Conservation (phyloP, 768 basidiomycete genomes). For the Calvatia gigantea region DNA sequence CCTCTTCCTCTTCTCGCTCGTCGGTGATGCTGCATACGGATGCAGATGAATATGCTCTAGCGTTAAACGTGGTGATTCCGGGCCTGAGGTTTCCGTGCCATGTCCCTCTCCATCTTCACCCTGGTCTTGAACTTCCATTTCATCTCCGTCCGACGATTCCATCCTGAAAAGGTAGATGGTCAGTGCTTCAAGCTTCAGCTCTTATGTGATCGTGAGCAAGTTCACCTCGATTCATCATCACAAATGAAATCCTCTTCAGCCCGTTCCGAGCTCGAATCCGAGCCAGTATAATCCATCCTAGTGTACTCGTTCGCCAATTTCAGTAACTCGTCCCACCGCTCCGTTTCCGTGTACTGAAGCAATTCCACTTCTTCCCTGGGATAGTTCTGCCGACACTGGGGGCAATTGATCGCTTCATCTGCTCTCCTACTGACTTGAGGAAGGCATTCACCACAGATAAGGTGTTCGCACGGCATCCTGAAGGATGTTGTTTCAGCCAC, state of each 20-base stretch:
- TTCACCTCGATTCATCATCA: constrained; percentile 18
- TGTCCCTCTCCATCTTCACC: not conserved
- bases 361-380: constrained; percentile 29
- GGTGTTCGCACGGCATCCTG: constrained; percentile 43
- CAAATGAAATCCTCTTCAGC: constrained; percentile 33
- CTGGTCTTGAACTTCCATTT: constrained; percentile 1
- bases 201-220: not conserved
- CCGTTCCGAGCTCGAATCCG: constrained; percentile 40
- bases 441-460: constrained; percentile 37
- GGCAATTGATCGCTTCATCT: constrained; percentile 32
- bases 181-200: not conserved
- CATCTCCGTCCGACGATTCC: constrained; percentile 5
- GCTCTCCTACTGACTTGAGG: constrained; percentile 23
- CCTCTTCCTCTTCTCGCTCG: constrained; percentile 28
- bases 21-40: constrained; percentile 27
- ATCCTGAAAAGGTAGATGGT: constrained; percentile 5
- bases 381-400: constrained; percentile 29
- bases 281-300: constrained; percentile 31
- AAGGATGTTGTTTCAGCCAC: not conserved
- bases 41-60: constrained; percentile 9
- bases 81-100: not conserved
- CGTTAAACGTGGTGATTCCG: not conserved
- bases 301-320: constrained; percentile 36
- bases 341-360: constrained; percentile 33
- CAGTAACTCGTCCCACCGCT: constrained; percentile 42